Evolutionary conservation across 164 flowering plant genomes (phyloP), one percentile per base, ranked within the genome.

Genomic region (Tetrastigma voinierianum): DNA sequence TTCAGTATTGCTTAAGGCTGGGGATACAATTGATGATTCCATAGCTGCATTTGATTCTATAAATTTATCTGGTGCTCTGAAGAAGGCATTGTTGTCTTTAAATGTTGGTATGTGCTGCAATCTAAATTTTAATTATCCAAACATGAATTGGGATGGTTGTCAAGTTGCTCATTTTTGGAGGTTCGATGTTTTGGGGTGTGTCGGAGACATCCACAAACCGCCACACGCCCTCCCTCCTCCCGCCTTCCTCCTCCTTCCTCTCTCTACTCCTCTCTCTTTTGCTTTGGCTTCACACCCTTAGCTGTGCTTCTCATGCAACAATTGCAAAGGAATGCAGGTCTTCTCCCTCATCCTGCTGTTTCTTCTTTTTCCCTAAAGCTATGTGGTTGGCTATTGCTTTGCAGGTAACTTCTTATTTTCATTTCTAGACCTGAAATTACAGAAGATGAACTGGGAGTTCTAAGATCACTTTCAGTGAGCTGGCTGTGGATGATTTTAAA

Each of bases 361-460:
- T 16, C 55, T 68, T 12, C 4, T 62, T 59, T 56, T 24, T 9
- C 16, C 51, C 47, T 52, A 46, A 63, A 53, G 18, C 46, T 51
- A 14, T 25, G 16, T 49, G 21, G n/a, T n/a, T n/a, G n/a, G 71
- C 72, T 81, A 59, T 61, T 67, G 11, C 52, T 64, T 57, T 80
- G 86, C 89, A 95, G 99, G 99, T 17, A 92, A 92, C 72, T 91
- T 86, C 76, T 69, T 87, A 52, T 82, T 90, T 65, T 90, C 99
- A 62, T 87, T 47, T 84, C 90, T 69, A 84, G 93, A 75, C 99
- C 99, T 51, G 72, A 78, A 64, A 56, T 77, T 25, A 51, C 80
- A 52, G 89, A 87, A 66, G 87, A 83, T 46, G 59, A 48, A 61
- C 64, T 64, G 25, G 67, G 64, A 68, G 69, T 57, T 53, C 69